These are phyloP conservation scores for Sporisorium graminicola DNA, from an alignment of 1,284 basidiomycete species.

Conservation along the genomic window DNA sequence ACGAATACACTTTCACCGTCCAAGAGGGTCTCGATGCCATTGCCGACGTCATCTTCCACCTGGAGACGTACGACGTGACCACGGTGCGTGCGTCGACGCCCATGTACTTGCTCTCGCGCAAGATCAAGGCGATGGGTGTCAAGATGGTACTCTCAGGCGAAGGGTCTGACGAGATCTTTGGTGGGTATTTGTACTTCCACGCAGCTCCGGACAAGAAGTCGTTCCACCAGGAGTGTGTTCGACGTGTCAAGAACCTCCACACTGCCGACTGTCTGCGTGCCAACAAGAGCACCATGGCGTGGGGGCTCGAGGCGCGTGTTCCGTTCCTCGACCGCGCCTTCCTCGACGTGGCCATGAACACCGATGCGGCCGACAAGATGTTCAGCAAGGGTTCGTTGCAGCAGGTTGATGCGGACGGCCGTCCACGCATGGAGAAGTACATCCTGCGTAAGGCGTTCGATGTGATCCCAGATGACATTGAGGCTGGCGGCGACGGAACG, in stretches of 20 bases:
- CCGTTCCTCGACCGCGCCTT: conserved; percentile 98
- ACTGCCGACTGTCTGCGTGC: conserved; percentile 97
- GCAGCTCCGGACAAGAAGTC: conserved; percentile 89
- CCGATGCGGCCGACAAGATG: conserved; percentile 89
- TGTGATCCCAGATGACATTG: conserved; percentile 80
- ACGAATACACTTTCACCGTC: conserved; percentile 98
- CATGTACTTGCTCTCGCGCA: conserved; percentile 95
- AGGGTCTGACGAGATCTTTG: conserved; percentile 97
- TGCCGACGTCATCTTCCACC: conserved; percentile 96
- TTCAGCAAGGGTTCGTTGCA: conserved; percentile 86
- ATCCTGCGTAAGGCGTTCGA: conserved; percentile 98
- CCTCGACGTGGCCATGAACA: conserved; percentile 92
- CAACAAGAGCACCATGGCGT: conserved; percentile 99
- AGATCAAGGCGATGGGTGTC: conserved; percentile 99
- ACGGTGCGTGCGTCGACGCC: conserved; percentile 98
- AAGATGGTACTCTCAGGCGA: conserved; percentile 99
- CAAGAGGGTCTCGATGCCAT: conserved; percentile 98
- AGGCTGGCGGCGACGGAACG: conserved; percentile 67
- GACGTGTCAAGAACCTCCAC: conserved; percentile 97
- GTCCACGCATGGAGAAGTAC: conserved; percentile 76
- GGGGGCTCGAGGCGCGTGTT: conserved; percentile 98
- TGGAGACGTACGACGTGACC: conserved; percentile 99
- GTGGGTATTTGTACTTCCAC: conserved; percentile 99
- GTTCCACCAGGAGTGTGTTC: conserved; percentile 96
- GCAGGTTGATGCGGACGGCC: conserved; percentile 75